Base-by-base conservation (phyloP, 345 rosid genomes). In the Dipteronia sinensis region DNA sequence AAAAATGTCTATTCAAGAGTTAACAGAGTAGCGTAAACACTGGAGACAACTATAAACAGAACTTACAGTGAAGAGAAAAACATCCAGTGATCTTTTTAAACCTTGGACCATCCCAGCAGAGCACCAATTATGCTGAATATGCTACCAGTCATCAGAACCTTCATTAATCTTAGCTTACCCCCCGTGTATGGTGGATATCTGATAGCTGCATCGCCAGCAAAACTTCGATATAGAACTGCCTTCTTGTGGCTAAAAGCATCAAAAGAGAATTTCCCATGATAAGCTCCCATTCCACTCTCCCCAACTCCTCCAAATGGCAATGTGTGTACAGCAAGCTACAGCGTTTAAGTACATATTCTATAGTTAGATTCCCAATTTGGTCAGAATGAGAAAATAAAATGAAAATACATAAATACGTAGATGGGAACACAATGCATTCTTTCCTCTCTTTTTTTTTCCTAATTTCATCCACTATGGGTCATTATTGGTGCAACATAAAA, bases 301-400 rank as follows among this genome's bases (percentile, higher is more conserved):
- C 97, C 98, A 2, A 97, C 97, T 76, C 98, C 98, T 79, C 99
- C 99, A 10, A 97, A 97, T 27, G 99, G 99, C 53, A 97, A 71
- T 38, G 84, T 73, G 70, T 65, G 92, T 23, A 88, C 82, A 0
- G 94, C 85, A 73, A 94, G 89, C 99, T 96, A 90, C 85, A 83
- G 27, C 13, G 72, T 40, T 53, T 59, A 56, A 55, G 17, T 16
- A 71, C 13, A 44, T 10, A 72, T 73, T 34, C 72, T 34, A 49
- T 46, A 42, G 73, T 47, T 70, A 70, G 56, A 51, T 49, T 55
- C 22, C 22, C 15, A 40, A 19, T n/a, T 29, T 3, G 34, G 31
- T 10, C 42, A 22, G 42, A 73, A 46, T 3, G 25, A n/a, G 27
- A 51, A 44, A 68, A 25, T 64, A 2, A 20, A 74, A 47, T 34